These are phyloP conservation scores for Sporothrix euskadiensis DNA, from an alignment of 2,329 filamentous ascomycete genomes.

Conservation along the genomic window DNA sequence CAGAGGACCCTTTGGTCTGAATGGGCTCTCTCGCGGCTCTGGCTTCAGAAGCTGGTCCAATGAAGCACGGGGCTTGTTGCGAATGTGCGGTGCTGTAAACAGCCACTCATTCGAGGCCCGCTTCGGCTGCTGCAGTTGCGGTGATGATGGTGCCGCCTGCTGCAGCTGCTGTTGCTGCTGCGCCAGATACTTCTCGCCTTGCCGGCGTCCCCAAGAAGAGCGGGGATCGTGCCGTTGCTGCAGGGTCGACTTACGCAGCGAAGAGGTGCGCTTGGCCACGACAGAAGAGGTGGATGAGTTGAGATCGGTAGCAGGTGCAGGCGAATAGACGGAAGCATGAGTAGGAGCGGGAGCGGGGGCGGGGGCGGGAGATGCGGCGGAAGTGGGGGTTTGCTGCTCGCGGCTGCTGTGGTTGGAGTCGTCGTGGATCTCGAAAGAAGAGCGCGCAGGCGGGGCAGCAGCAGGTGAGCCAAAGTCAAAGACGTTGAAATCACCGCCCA, in stretches of 20 bases:
- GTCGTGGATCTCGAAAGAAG: slow-evolving; percentile 52
- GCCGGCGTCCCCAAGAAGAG: slow-evolving; percentile 61
- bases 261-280: slow-evolving; percentile 67
- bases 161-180: slow-evolving; percentile 51
- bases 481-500: slow-evolving; percentile 68
- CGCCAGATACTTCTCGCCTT: slow-evolving; percentile 57
- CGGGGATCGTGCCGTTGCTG: slow-evolving; percentile 78
- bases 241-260: slow-evolving; percentile 80
- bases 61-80: slow-evolving; percentile 71
- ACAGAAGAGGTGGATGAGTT: slow-evolving; percentile 37
- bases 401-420: slow-evolving; percentile 38
- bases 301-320: slow-evolving; percentile 45
- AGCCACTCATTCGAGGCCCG: slow-evolving; percentile 30
- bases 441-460: slow-evolving; percentile 42
- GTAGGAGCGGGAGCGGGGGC: not conserved
- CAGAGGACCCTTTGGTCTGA: slow-evolving; percentile 56
- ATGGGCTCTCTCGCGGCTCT: slow-evolving; percentile 62
- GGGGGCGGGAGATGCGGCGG: not conserved
- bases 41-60: slow-evolving; percentile 75
- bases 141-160: slow-evolving; percentile 11
- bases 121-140: slow-evolving; percentile 25
- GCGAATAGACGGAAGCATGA: slow-evolving; percentile 34
- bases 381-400: slow-evolving; percentile 56
- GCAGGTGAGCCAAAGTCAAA: slow-evolving; percentile 58
- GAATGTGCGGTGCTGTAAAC: slow-evolving; percentile 56